Percentiles rank a stretch among this genome's conserved stretches.
phyloP scores from a whole-genome alignment of 2,329 filamentous ascomycete genomes.

The Colletotrichum sojae region DNA sequence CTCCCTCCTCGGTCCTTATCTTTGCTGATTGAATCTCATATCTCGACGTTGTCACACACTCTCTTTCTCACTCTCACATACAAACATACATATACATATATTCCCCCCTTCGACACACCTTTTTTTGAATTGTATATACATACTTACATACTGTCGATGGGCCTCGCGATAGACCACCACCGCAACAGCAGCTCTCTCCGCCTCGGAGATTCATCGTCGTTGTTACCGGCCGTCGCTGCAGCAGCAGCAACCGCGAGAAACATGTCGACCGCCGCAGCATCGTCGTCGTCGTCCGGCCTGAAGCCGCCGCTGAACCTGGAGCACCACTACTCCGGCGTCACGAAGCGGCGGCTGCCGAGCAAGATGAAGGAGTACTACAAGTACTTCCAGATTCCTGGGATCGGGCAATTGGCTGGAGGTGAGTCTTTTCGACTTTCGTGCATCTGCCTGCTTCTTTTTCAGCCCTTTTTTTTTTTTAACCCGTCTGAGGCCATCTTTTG shows the following conservation, averaged over 20 bases:
- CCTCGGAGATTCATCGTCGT: neutral
- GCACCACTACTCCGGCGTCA: constrained; percentile 82
- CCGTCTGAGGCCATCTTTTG: too few species aligned
- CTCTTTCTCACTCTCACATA: too few species aligned
- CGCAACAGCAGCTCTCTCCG: neutral
- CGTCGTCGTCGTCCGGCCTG: constrained; percentile 16
- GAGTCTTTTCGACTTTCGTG: constrained; percentile 44
- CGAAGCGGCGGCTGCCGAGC: constrained; percentile 75
- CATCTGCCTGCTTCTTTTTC: too few species aligned
- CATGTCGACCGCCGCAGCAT: constrained; percentile 26
- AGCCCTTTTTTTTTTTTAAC: too few species aligned
- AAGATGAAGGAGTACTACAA: constrained; percentile 88
- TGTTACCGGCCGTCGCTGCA: neutral
- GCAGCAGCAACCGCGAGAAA: neutral
- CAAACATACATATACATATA: too few species aligned
- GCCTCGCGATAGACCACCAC: neutral
- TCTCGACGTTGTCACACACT: neutral
- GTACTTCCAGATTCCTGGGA: constrained; percentile 79
- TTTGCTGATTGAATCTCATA: neutral
- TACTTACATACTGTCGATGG: neutral
- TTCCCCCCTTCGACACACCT: too few species aligned
- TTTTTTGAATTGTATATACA: too few species aligned
- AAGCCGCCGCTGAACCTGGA: constrained; percentile 77
- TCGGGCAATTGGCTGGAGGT: constrained; percentile 75
- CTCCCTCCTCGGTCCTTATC: constrained; percentile 1